phyloP scores from a whole-genome alignment of 352 stramenopile genomes.

The Thalassiosira hispida region DNA sequence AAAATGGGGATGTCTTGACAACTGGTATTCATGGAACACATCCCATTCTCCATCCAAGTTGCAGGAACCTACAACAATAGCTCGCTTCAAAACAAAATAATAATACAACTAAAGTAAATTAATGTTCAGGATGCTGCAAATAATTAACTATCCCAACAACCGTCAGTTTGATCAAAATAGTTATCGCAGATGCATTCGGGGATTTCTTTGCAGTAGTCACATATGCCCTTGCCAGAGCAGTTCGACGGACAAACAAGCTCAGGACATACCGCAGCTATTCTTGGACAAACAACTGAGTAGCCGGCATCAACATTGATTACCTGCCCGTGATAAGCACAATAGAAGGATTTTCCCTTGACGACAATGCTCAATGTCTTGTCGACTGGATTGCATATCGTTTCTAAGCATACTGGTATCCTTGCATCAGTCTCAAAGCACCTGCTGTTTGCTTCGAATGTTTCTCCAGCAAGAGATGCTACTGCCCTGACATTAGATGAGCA shows the following conservation, averaged over 20 bases:
- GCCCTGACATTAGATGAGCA: slow-evolving; percentile 35
- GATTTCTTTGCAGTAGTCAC: slow-evolving; percentile 54
- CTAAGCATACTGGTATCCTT: slow-evolving; percentile 36
- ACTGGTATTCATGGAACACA: too few relatives aligned
- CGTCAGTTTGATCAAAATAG: slow-evolving; percentile 29
- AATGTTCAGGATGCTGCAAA: neutral
- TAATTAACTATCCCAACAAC: slow-evolving; percentile 38
- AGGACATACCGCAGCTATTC: slow-evolving; percentile 48
- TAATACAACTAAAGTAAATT: too few relatives aligned
- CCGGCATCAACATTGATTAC: slow-evolving; percentile 37
- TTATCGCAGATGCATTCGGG: slow-evolving; percentile 48
- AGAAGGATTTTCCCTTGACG: slow-evolving; percentile 41
- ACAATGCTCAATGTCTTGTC: slow-evolving; percentile 43
- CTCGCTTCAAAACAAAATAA: too few relatives aligned
- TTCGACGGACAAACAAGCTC: slow-evolving; percentile 51
- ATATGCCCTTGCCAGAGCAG: slow-evolving; percentile 48
- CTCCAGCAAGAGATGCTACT: slow-evolving; percentile 18
- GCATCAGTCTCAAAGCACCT: slow-evolving; percentile 49
- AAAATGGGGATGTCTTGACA: too few relatives aligned
- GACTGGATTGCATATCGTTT: slow-evolving; percentile 50
- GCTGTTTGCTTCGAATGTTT: slow-evolving; percentile 49
- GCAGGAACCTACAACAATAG: too few relatives aligned
- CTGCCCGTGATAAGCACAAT: slow-evolving; percentile 37
- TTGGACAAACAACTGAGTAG: slow-evolving; percentile 49
- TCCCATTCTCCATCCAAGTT: too few relatives aligned